phyloP scores from a whole-genome alignment of 2,329 filamentous ascomycete species.

The Ophiognomonia clavigignenti-juglandacearum region DNA sequence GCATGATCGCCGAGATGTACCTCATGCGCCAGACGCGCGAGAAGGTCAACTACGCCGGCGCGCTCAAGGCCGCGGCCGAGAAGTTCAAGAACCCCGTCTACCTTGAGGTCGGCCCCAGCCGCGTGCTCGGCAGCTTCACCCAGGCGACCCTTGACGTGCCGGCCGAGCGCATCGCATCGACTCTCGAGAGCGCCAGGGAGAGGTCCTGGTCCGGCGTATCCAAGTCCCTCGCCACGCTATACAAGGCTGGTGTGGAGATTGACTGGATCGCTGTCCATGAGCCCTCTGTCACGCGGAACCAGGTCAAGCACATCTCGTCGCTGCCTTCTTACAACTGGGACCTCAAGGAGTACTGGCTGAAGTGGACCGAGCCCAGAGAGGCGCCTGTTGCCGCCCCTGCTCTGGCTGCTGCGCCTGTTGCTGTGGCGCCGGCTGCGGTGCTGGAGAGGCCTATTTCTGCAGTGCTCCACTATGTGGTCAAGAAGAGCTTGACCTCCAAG shows the following conservation, averaged over 20 bases:
- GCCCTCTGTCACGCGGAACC: slow-evolving; percentile 2
- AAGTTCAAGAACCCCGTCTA: slow-evolving; percentile 56
- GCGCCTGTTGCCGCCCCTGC: not conserved
- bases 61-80: slow-evolving; percentile 41
- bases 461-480: slow-evolving; percentile 12
- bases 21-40: slow-evolving; percentile 57
- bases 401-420: not conserved
- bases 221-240: slow-evolving; percentile 6
- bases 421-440: not conserved
- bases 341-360: slow-evolving; percentile 14
- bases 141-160: slow-evolving; percentile 49
- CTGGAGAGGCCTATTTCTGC: slow-evolving; percentile 7
- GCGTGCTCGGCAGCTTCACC: slow-evolving; percentile 53
- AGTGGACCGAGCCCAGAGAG: slow-evolving; percentile 11
- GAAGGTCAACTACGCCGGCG: slow-evolving; percentile 59
- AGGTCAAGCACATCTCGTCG: slow-evolving; percentile 6
- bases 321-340: slow-evolving; percentile 12
- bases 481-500: slow-evolving; percentile 11
- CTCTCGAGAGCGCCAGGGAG: slow-evolving; percentile 50
- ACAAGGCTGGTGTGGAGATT: slow-evolving; percentile 8
- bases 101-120: slow-evolving; percentile 63
- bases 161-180: slow-evolving; percentile 51
- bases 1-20: slow-evolving; percentile 51
- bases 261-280: slow-evolving; percentile 12
- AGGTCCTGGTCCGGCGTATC: slow-evolving; percentile 19